Percentiles rank a stretch among this genome's conserved stretches.
phyloP scores from a whole-genome alignment of 768 basidiomycete species.

The Leccinum boreale region DNA sequence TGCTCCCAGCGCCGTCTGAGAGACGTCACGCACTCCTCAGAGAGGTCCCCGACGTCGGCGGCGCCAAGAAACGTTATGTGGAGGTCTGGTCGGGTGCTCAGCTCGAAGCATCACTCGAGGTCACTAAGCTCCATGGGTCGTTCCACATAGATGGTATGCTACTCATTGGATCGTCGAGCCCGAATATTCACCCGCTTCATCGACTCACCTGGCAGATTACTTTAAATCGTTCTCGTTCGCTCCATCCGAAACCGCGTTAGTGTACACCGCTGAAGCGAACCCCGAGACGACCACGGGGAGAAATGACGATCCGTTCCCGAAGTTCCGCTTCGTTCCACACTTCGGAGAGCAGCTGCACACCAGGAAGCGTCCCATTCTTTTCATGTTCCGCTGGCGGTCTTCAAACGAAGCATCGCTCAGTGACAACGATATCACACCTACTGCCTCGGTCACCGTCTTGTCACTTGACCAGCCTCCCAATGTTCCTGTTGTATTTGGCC shows the following conservation, averaged over 20 bases:
- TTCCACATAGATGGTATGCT: constrained; percentile 60
- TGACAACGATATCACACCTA: constrained; percentile 3
- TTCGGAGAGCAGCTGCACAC: constrained; percentile 62
- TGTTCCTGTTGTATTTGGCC: constrained; percentile 45
- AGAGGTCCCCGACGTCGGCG: constrained; percentile 25
- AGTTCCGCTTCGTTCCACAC: constrained; percentile 54
- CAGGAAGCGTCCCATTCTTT: constrained; percentile 51
- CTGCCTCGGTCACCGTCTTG: constrained; percentile 12
- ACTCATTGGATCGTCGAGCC: neutral
- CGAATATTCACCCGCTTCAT: constrained; percentile 1
- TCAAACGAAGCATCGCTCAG: neutral
- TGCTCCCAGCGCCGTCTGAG: constrained; percentile 42
- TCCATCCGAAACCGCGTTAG: constrained; percentile 45
- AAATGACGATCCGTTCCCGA: constrained; percentile 29
- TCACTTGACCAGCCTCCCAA: constrained; percentile 6
- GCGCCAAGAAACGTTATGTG: constrained; percentile 46
- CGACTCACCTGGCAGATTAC: constrained; percentile 38
- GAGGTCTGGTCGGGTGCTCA: constrained; percentile 47
- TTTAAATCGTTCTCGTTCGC: constrained; percentile 53
- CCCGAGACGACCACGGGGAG: constrained; percentile 15
- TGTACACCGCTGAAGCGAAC: constrained; percentile 63
- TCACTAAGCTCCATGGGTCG: constrained; percentile 53
- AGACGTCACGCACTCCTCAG: constrained; percentile 46
- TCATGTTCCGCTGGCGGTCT: constrained; percentile 49
- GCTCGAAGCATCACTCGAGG: constrained; percentile 49